These are phyloP conservation scores for Phytophthora kernoviae DNA, from an alignment of 352 stramenopile genomes.

Conservation along the genomic window DNA sequence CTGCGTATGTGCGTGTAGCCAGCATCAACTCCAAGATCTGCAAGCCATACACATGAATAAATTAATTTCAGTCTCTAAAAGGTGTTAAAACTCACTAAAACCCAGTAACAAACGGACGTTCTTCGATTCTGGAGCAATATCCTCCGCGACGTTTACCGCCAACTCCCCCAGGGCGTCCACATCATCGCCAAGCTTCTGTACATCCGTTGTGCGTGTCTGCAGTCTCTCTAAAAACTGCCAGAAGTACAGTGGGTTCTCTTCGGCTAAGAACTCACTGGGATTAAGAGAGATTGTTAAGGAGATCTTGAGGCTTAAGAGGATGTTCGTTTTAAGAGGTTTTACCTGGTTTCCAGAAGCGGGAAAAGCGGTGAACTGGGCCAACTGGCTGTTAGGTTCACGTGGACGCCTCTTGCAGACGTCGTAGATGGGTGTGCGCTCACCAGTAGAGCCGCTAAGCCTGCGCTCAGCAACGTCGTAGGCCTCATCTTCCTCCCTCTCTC, in stretches of 20 bases:
- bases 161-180: conserved; percentile 56
- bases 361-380: conserved; percentile 66
- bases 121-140: conserved; percentile 64
- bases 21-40: conserved; percentile 85
- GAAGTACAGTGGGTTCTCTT: conserved; percentile 80
- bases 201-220: conserved; percentile 29
- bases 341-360: conserved; percentile 65
- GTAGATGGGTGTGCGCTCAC: conserved; percentile 22
- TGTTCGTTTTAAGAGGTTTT: neutral
- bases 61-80: conserved; percentile 3
- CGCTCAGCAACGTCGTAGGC: conserved; percentile 22
- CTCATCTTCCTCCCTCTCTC: conserved; percentile 16
- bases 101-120: conserved; percentile 41
- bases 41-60: conserved; percentile 14
- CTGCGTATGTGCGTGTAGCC: conserved; percentile 76
- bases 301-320: neutral
- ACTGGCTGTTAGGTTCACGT: conserved; percentile 64
- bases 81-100: conserved; percentile 13
- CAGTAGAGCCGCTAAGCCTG: conserved; percentile 20
- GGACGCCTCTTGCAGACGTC: conserved; percentile 37
- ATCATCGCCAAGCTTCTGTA: conserved; percentile 42
- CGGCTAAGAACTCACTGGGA: conserved; percentile 76
- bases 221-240: conserved; percentile 76
- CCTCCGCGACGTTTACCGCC: conserved; percentile 56
- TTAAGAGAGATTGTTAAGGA: conserved; percentile 6